These are phyloP conservation scores for Conidiobolus incongruus DNA, from an alignment of 371 early-diverging fungal species.

Conservation along the genomic window DNA sequence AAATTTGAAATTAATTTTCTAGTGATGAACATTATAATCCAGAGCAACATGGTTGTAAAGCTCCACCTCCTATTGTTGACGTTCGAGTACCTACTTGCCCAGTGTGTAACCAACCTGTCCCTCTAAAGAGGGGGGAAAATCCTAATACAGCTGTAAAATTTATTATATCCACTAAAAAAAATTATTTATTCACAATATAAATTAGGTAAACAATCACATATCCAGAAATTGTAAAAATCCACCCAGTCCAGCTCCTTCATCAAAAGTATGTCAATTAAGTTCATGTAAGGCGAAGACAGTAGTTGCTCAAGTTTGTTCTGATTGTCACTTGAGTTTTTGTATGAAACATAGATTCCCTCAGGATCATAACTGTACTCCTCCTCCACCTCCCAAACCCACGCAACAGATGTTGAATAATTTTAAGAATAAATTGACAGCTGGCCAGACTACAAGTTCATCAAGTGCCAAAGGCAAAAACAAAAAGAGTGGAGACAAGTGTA, in stretches of 20 bases:
- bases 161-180: neutral
- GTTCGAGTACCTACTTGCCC: slow-evolving; percentile 1
- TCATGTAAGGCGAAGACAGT: too few relatives aligned
- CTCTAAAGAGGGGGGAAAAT: neutral
- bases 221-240: neutral
- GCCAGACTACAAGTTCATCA: neutral
- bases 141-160: neutral
- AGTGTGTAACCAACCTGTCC: neutral
- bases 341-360: slow-evolving; percentile 2
- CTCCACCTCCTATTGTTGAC: neutral
- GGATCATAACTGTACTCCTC: neutral
- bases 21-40: slow-evolving; percentile 2
- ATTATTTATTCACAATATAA: neutral
- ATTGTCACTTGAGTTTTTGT: neutral
- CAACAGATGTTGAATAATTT: neutral
- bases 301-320: too few relatives aligned
- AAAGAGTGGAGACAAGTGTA: neutral
- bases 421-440: neutral
- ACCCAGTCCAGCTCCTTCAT: neutral
- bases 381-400: neutral
- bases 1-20: neutral
- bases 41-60: neutral
- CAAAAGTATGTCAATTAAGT: too few relatives aligned
- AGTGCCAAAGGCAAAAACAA: neutral
- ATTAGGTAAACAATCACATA: slow-evolving; percentile 2